phyloP scores from a whole-genome alignment of 2,329 filamentous ascomycete species.

The Penicillium sp. region DNA sequence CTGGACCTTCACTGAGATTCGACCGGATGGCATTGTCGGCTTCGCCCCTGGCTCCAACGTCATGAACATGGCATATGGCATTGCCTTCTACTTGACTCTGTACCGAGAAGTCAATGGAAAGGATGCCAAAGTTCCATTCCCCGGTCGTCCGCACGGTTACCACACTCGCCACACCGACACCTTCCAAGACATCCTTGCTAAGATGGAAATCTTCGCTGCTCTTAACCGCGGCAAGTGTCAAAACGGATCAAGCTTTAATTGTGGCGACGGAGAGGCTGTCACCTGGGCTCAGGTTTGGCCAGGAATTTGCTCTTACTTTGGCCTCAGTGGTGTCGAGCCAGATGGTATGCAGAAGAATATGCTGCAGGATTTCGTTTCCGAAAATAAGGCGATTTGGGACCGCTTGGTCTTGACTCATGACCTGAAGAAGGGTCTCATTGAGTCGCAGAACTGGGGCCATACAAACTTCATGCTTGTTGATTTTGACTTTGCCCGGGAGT shows the following conservation, averaged over 20 bases:
- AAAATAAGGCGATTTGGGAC: slow-evolving; percentile 16
- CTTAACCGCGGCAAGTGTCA: slow-evolving; percentile 23
- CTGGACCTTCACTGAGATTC: slow-evolving; percentile 37
- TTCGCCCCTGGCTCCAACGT: slow-evolving; percentile 26
- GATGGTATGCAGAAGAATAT: slow-evolving; percentile 4
- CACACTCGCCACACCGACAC: slow-evolving; percentile 25
- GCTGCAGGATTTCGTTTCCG: slow-evolving; percentile 14
- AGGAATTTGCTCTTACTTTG: slow-evolving; percentile 30
- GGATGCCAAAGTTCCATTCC: slow-evolving; percentile 20
- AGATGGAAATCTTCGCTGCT: slow-evolving; percentile 28
- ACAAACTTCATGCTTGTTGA: slow-evolving; percentile 20
- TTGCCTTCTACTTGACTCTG: slow-evolving; percentile 26
- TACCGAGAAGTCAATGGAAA: slow-evolving; percentile 22
- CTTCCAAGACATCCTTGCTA: slow-evolving; percentile 28
- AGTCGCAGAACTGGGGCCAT: slow-evolving; percentile 23
- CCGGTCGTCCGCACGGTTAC: slow-evolving; percentile 22
- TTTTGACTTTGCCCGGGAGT: slow-evolving; percentile 26
- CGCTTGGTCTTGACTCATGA: slow-evolving; percentile 13
- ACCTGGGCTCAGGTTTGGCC: slow-evolving; percentile 29
- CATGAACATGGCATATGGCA: slow-evolving; percentile 26
- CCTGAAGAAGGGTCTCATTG: slow-evolving; percentile 18
- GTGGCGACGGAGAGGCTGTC: slow-evolving; percentile 22
- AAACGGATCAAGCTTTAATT: slow-evolving; percentile 25
- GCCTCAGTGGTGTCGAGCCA: slow-evolving; percentile 23
- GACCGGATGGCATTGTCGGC: slow-evolving; percentile 29